Base-by-base conservation (phyloP, 164 flowering plant species). In the Vitis riparia region DNA sequence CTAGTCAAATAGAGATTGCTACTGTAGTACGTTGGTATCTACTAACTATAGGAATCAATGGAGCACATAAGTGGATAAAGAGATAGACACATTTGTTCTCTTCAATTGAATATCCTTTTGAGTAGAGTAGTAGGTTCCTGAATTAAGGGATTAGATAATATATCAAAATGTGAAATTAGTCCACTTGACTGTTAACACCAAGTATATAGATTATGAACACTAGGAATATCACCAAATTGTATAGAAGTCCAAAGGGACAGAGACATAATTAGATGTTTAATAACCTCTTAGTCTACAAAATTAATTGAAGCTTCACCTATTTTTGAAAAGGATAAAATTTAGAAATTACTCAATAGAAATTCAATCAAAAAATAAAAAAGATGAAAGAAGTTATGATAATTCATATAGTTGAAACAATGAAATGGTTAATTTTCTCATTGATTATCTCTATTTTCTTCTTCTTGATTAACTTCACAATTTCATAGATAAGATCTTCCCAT, bases 251-350 rank as follows among this genome's bases (percentile, higher is more conserved):
- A 81, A 12, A 92, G 87, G 27, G 97, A 96, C 19, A 91, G 75
- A 53, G 90, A 84, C 44, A 89, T 70, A 30, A 83, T 79, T 32
- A 71, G 55, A 62, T 93, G 92, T 65, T 83, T 77, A 32, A 80
- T 73, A 65, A 91, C 87, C 65, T 81, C 93, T 3, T 72, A 90
- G 72, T 89, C 89, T 57, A 94, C 89, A 59, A 95, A 83, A 79
- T 95, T 89, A 65, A 95, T 48, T 1, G 82, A 75, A 52, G 84
- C 89, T 77, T 92, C 16, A 17, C 17, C 17, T 17, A 17, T 17
- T 17, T 17, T 17, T 17, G 17, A 17, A 17, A 17, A 17, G 17
- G 17, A 17, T 17, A 27, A 63, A 59, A 11, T 23, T 1, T 3
- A 56, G 3, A 49, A 53, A 15, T 50, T 50, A 66, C 30, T 19